phyloP scores from a whole-genome alignment of 2,329 filamentous ascomycete genomes.

The Torrubiellomyces zombiae region DNA sequence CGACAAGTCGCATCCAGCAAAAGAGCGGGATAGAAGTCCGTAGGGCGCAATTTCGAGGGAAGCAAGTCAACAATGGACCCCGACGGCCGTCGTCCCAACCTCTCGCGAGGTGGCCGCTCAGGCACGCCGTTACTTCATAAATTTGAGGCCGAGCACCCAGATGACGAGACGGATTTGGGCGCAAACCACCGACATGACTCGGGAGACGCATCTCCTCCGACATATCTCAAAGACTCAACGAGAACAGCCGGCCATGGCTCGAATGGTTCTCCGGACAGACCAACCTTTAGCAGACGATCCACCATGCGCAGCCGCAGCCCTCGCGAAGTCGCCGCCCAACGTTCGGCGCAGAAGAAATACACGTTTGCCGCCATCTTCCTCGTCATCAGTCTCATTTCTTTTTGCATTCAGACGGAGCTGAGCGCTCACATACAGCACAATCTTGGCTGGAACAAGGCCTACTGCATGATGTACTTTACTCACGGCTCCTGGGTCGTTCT shows the following conservation, averaged over 20 bases:
- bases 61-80: constrained; percentile 3
- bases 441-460: constrained; percentile 92
- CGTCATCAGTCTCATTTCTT: constrained; percentile 65
- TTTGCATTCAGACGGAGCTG: constrained; percentile 89
- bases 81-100: constrained; percentile 4
- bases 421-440: constrained; percentile 89
- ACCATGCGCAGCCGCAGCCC: constrained; percentile 67
- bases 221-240: constrained; percentile 11
- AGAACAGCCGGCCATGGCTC: constrained; percentile 7
- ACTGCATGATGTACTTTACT: constrained; percentile 97
- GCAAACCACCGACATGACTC: constrained; percentile 8
- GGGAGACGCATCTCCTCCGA: constrained; percentile 10
- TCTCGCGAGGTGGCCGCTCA: constrained; percentile 5
- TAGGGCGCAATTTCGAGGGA: no score
- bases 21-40: no score
- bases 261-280: no score
- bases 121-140: constrained; percentile 8
- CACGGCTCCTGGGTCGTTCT: constrained; percentile 86
- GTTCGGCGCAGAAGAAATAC: constrained; percentile 59
- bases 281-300: constrained; percentile 29
- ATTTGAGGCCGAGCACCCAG: constrained; percentile 4
- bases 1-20: no score
- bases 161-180: constrained; percentile 8
- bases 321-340: constrained; percentile 22
- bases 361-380: constrained; percentile 76